Conservation (phyloP, 2,329 filamentous ascomycete species). For the Fonsecaea nubica region DNA sequence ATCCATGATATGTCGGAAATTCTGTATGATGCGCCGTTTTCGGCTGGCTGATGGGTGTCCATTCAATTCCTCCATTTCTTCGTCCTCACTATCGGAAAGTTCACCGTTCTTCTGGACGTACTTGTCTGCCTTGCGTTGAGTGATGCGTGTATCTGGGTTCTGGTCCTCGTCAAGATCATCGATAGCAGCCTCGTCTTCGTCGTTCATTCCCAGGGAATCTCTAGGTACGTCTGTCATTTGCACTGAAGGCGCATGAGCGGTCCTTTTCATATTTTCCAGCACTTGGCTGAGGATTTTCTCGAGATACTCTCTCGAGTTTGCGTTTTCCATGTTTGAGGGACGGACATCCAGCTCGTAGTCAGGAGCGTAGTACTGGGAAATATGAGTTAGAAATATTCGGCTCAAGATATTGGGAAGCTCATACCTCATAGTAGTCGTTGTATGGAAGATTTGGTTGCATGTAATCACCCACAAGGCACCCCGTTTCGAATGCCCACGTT, state of each 20-base stretch:
- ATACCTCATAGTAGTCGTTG: slow-evolving; percentile 88
- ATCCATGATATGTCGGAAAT: slow-evolving; percentile 72
- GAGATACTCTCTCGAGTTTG: slow-evolving; percentile 71
- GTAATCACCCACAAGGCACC: slow-evolving; percentile 80
- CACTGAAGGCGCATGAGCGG: slow-evolving; percentile 67
- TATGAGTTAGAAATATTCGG: slow-evolving; percentile 36
- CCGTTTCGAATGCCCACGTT: slow-evolving; percentile 72
- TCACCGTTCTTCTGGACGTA: slow-evolving; percentile 78
- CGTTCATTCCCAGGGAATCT: slow-evolving; percentile 64
- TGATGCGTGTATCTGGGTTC: slow-evolving; percentile 82
- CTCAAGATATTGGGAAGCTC: slow-evolving; percentile 25
- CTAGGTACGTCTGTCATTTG: slow-evolving; percentile 70
- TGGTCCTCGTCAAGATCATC: slow-evolving; percentile 82
- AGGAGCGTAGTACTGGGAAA: slow-evolving; percentile 67
- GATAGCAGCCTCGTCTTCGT: slow-evolving; percentile 69
- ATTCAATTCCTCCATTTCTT: slow-evolving; percentile 72
- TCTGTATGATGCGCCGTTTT: slow-evolving; percentile 83
- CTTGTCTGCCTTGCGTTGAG: slow-evolving; percentile 82
- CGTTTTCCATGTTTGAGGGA: slow-evolving; percentile 75
- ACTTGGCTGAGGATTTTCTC: slow-evolving; percentile 71
- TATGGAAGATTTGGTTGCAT: slow-evolving; percentile 86
- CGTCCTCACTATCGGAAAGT: slow-evolving; percentile 86
- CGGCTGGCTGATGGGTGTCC: slow-evolving; percentile 79
- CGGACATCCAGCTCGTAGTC: slow-evolving; percentile 74
- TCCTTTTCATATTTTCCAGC: slow-evolving; percentile 70